These are phyloP conservation scores for Pilatotrama ljubarskyi DNA, from an alignment of 768 basidiomycete genomes.

Conservation along the genomic window DNA sequence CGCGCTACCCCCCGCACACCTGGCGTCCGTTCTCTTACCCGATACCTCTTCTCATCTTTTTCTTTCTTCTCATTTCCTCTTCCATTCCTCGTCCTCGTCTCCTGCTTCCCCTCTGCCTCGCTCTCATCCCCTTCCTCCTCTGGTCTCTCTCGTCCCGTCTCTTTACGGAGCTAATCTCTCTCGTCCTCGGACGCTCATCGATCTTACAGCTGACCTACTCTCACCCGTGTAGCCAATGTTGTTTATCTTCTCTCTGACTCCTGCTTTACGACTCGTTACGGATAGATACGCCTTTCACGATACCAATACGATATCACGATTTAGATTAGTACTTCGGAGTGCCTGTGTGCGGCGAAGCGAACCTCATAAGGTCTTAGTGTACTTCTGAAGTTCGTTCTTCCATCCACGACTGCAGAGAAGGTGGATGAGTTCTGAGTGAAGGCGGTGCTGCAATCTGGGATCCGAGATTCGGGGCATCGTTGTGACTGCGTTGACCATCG, in stretches of 20 bases:
- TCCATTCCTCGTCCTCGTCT: slow-evolving; percentile 8
- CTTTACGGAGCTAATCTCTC: slow-evolving; percentile 15
- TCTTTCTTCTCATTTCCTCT: slow-evolving; percentile 18
- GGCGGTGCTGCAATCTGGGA: too few relatives aligned
- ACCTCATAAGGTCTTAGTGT: too few relatives aligned
- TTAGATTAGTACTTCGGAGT: slow-evolving; percentile 12
- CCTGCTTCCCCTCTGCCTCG: slow-evolving; percentile 22
- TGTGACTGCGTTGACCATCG: too few relatives aligned
- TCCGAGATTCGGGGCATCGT: too few relatives aligned
- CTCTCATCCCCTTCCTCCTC: slow-evolving; percentile 28
- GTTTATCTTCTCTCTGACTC: slow-evolving; percentile 12
- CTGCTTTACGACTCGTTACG: slow-evolving; percentile 19
- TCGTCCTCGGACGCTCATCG: slow-evolving; percentile 10
- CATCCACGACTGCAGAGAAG: not conserved
- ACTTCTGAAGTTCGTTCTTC: too few relatives aligned
- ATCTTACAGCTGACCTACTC: slow-evolving; percentile 21
- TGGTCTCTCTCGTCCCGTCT: slow-evolving; percentile 1
- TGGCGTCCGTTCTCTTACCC: slow-evolving; percentile 16
- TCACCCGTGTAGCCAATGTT: slow-evolving; percentile 21
- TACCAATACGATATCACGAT: slow-evolving; percentile 18
- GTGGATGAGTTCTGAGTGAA: not conserved
- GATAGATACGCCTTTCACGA: slow-evolving; percentile 20
- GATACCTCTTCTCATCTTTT: slow-evolving; percentile 34
- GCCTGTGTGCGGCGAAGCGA: not conserved
- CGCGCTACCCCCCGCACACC: slow-evolving; percentile 22